phyloP scores from a whole-genome alignment of 2,329 filamentous ascomycete genomes.

The Chrysosphaeria jannelii region DNA sequence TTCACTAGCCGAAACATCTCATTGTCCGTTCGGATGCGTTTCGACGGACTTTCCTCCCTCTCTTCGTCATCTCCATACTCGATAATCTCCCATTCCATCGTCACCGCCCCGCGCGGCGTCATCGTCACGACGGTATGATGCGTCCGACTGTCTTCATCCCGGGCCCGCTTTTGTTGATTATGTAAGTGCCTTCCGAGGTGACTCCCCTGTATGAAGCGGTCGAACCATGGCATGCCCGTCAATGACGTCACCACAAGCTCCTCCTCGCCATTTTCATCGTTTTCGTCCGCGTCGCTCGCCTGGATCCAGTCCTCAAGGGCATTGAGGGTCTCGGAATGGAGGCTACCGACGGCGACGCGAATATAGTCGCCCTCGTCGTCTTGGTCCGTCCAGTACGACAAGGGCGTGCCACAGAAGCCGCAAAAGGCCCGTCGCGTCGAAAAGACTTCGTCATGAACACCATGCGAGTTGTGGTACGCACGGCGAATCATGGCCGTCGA shows the following conservation, averaged over 20 bases:
- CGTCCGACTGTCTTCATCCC: conserved; percentile 4
- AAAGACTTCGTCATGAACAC: too few relatives aligned
- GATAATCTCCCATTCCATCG: conserved; percentile 57
- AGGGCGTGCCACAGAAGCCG: conserved; percentile 66
- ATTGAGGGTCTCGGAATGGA: conserved; percentile 38
- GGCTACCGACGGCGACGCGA: conserved; percentile 50
- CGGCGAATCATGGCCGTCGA: conserved; percentile 33
- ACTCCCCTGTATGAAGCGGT: conserved; percentile 50
- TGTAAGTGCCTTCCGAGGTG: conserved; percentile 34
- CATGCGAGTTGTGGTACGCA: conserved; percentile 17
- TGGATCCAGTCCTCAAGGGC: conserved; percentile 39
- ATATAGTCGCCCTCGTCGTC: conserved; percentile 51
- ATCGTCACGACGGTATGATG: conserved; percentile 4
- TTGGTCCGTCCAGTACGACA: conserved; percentile 58
- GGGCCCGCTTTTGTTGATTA: conserved; percentile 17
- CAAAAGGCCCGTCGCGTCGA: conserved; percentile 52
- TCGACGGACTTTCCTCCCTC: too few relatives aligned
- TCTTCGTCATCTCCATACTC: conserved; percentile 29
- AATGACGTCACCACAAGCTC: conserved; percentile 14
- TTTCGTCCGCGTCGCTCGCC: conserved; percentile 4
- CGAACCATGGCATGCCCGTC: conserved; percentile 52
- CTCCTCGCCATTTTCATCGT: conserved; percentile 6
- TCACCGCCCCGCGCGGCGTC: conserved; percentile 30
- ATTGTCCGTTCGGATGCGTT: too few relatives aligned
- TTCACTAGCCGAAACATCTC: too few relatives aligned